Conservation (phyloP, 305 asterid species). For the Andrographis paniculata region DNA sequence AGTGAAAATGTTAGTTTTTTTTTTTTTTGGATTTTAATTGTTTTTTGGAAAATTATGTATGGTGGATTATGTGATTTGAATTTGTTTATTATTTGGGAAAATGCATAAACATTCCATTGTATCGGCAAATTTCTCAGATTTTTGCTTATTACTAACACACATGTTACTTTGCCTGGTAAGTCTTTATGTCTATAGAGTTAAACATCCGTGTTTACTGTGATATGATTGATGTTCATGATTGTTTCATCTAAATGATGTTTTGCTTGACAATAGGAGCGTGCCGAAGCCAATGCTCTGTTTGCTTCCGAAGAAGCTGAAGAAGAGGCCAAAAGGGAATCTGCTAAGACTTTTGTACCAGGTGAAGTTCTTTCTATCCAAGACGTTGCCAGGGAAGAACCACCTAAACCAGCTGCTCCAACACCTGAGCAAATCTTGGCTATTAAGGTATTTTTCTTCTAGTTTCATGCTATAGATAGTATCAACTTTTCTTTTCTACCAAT, state of each 20-base stretch:
- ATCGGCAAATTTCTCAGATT: too few relatives aligned
- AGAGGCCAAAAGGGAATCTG: conserved; percentile 73
- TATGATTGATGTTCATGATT: too few relatives aligned
- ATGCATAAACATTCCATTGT: too few relatives aligned
- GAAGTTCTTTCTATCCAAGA: conserved; percentile 57
- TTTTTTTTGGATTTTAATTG: too few relatives aligned
- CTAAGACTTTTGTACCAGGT: conserved; percentile 64
- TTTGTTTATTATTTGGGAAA: too few relatives aligned
- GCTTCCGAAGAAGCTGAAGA: conserved; percentile 92
- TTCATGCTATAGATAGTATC: background rate
- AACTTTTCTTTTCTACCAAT: background rate
- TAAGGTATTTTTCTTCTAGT: conserved; percentile 40
- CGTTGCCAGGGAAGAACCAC: conserved; percentile 51
- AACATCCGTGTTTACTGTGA: too few relatives aligned
- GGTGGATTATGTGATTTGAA: too few relatives aligned
- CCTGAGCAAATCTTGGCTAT: conserved; percentile 93
- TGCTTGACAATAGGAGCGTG: conserved; percentile 59
- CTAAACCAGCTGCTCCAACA: conserved; percentile 79
- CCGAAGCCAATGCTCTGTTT: conserved; percentile 72
- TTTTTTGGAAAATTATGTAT: too few relatives aligned
- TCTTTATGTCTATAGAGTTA: too few relatives aligned
- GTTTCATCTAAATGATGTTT: conserved; percentile 15
- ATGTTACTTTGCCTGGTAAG: too few relatives aligned
- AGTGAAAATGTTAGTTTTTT: too few relatives aligned
- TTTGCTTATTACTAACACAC: too few relatives aligned